Evolutionary conservation across 106 monocot species (phyloP), one percentile per base, ranked within the genome.

Genomic region (Ottelia alismoides): DNA sequence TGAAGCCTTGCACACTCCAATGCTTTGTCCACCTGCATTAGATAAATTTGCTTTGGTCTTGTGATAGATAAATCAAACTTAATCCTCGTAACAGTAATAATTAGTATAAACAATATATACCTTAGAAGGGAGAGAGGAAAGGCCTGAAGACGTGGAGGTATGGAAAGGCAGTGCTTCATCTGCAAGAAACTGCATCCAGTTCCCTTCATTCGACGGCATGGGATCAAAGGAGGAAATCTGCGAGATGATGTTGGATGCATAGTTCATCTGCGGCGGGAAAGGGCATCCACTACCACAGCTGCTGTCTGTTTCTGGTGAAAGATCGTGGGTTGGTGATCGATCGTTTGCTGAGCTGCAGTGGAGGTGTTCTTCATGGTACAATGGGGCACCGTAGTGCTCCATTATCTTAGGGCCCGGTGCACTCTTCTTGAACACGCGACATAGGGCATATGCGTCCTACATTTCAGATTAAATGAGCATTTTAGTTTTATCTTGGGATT

Each of bases 351-450:
- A 25, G n/a, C 45, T 53, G 72, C 73, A 77, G 3, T 57, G 75
- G 23, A 65, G 56, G 14, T 65, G 62, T 5, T 51, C 72, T 10
- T 63, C 61, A 23, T 73, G n/a, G n/a, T n/a, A n/a, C n/a, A n/a
- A 73, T 12, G 64, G 52, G 25, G 76, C 71, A 23, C 80, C 81
- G 32, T 81, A 81, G 24, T 88, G 77, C 46, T 81, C 88, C 32
- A 88, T 76, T 32, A 88, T 84, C 71, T 84, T 88, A 2, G 88
- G 88, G 20, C 81, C 81, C 0, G 77, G 81, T n/a, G 64, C 67
- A 12, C 68, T 73, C 72, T 91, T 91, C 75, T 91, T 91, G 55
- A 84, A 91, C 22, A 91, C 70, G 0, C 90, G 84, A 32, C 90
- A 91, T 12, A 91, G 62, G 11, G 90, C 90, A 56, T 90, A 90